These are phyloP conservation scores for Syncephalastrum contaminatum DNA, from an alignment of 371 early-diverging fungal species.

Conservation along the genomic window DNA sequence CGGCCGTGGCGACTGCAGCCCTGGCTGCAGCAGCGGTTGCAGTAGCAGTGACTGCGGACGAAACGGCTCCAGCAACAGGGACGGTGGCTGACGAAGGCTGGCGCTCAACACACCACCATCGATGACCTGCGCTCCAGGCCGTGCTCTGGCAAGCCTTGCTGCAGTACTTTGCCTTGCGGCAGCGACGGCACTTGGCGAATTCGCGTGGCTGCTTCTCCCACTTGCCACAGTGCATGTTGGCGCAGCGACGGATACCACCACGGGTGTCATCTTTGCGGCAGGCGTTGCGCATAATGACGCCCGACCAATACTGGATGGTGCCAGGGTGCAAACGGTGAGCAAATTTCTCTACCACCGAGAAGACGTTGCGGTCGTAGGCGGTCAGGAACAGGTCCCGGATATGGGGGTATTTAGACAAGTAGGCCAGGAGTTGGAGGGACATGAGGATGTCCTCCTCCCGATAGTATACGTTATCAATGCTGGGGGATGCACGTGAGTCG, in stretches of 20 bases:
- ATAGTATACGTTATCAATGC: conserved; percentile 53
- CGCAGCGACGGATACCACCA: conserved; percentile 71
- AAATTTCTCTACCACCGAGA: conserved; percentile 74
- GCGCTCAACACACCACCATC: conserved; percentile 78
- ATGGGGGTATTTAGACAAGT: conserved; percentile 83
- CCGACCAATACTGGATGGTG: conserved; percentile 76
- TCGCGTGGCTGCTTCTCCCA: conserved; percentile 74
- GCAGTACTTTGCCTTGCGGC: conserved; percentile 82
- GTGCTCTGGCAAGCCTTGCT: conserved; percentile 71
- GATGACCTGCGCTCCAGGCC: conserved; percentile 78
- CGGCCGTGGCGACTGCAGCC: neutral
- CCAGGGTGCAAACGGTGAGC: conserved; percentile 60
- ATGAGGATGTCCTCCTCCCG: conserved; percentile 84
- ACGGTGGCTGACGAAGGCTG: conserved; percentile 5
- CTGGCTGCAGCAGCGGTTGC: conserved; percentile 4
- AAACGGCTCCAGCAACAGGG: neutral
- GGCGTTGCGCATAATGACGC: conserved; percentile 78
- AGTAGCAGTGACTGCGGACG: neutral
- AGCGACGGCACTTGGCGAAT: conserved; percentile 79
- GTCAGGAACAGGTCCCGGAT: conserved; percentile 69
- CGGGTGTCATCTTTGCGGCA: conserved; percentile 76
- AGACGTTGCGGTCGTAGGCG: conserved; percentile 62
- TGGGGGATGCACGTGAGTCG: conserved; percentile 4
- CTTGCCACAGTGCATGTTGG: conserved; percentile 68
- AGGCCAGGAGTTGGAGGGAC: conserved; percentile 83